Evolutionary conservation across 2,329 filamentous ascomycete species (phyloP), one percentile per base, ranked within the genome.

Genomic region (Penicillium digitatum): DNA sequence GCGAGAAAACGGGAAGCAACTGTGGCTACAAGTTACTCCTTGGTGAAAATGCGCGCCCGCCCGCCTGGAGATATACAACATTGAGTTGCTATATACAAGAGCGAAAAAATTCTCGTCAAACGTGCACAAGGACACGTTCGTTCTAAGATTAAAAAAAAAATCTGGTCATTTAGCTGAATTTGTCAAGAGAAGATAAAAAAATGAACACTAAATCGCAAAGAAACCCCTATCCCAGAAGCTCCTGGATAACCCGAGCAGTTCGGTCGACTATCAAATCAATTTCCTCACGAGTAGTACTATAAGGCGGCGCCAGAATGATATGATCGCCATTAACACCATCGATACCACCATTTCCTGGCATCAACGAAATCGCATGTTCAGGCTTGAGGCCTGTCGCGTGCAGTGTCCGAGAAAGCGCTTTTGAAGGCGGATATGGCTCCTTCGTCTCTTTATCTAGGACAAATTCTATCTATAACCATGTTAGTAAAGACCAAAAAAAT

Each of bases 291-390:
- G 74, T 80, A 39, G 79, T 72, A 52, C 76, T 82, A 66, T 79
- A 85, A 3, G 81, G 73, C 2, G 82, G 82, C 0, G 79, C 76
- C 38, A 84, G 61, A 27, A 83, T 69, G 46, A 82, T 72, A 63
- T 82, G 79, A 63, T 84, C 82, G 4, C 81, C 82, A 27, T 68
- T 68, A 12, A 64, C 66, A 9, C 82, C 82, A 63, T 83, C 78
- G 2, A 72, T 75, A 2, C 76, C 76, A 3, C 81, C 81, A 14
- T 66, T 73, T 1, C 81, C 81, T 2, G 79, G 79, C 57, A 83
- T 82, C 3, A 83, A 57, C 2, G 75, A 76, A 52, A 84, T 78
- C 38, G 72, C 74, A 68, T 77, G 73, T 38, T 61, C 61, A 9
- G 60, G 62, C 35, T 66, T 59, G 10, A 72, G 50, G 1, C 80